phyloP scores from a whole-genome alignment of 2,329 filamentous ascomycete species.

The Nemania diffusa region DNA sequence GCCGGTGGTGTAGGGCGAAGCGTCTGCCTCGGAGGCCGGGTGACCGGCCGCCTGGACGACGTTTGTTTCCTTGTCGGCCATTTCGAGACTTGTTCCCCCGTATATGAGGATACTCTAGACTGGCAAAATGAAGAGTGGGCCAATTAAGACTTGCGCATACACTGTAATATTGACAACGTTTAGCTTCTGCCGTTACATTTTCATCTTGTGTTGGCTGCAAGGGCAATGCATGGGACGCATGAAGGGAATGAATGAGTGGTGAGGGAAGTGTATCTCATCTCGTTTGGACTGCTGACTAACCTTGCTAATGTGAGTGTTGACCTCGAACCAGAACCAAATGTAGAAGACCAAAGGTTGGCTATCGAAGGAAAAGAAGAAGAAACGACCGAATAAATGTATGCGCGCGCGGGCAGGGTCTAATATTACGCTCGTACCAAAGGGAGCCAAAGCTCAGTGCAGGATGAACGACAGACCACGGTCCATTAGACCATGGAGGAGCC shows the following conservation, averaged over 20 bases:
- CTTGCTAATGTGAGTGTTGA: constrained; percentile 26
- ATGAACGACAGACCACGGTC: not conserved
- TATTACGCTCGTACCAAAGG: constrained; percentile 20
- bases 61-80: constrained; percentile 33
- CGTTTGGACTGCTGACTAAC: constrained; percentile 33
- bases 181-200: constrained; percentile 4
- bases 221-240: no score
- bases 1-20: constrained; percentile 37
- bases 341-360: constrained; percentile 19
- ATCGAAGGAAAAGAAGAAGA: constrained; percentile 11
- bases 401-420: constrained; percentile 24
- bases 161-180: not conserved
- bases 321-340: constrained; percentile 29
- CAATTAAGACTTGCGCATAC: constrained; percentile 11
- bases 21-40: constrained; percentile 27
- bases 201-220: not conserved
- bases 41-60: constrained; percentile 21
- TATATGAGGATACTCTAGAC: constrained; percentile 10
- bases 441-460: constrained; percentile 4
- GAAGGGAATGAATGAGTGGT: no score
- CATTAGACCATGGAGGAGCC: not conserved
- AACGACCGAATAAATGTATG: not conserved
- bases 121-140: constrained; percentile 1
- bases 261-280: no score
- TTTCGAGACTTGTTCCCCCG: constrained; percentile 24